Evolutionary conservation across 495 filamentous ascomycete genomes (phyloP).

Genomic region (Pseudoneurospora amorphoporcata): DNA sequence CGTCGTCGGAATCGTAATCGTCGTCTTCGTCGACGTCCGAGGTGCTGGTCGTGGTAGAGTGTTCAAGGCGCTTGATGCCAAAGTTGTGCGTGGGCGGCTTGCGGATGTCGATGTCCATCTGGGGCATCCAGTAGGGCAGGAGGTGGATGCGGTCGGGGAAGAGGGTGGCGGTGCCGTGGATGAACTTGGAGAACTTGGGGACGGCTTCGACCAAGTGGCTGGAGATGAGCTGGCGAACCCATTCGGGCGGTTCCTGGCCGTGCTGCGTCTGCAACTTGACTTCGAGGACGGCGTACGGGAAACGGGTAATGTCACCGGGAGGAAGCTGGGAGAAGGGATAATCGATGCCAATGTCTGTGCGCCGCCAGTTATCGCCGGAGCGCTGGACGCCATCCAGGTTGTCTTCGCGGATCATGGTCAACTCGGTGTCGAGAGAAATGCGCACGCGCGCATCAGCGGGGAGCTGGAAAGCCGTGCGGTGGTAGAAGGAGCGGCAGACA

Average conservation of each 20-base stretch:
- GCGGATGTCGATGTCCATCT: slow-evolving; percentile 97
- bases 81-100: slow-evolving; percentile 80
- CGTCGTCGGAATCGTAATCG: slow-evolving; percentile 48
- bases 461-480: slow-evolving; percentile 94
- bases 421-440: slow-evolving; percentile 92
- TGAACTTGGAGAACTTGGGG: slow-evolving; percentile 99
- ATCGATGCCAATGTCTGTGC: slow-evolving; percentile 97
- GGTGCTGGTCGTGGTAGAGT: slow-evolving; percentile 63
- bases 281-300: slow-evolving; percentile 93
- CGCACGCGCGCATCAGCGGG: slow-evolving; percentile 93
- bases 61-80: slow-evolving; percentile 71
- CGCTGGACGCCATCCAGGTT: slow-evolving; percentile 74
- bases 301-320: slow-evolving; percentile 72
- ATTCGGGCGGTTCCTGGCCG: slow-evolving; percentile 93
- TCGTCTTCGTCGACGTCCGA: slow-evolving; percentile 64
- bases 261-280: slow-evolving; percentile 96
- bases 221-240: slow-evolving; percentile 84
- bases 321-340: slow-evolving; percentile 87
- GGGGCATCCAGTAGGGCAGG: slow-evolving; percentile 92
- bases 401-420: slow-evolving; percentile 90
- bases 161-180: slow-evolving; percentile 80
- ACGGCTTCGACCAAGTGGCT: slow-evolving; percentile 96
- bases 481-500: slow-evolving; percentile 89
- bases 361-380: slow-evolving; percentile 83
- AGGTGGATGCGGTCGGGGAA: slow-evolving; percentile 84